Base-by-base conservation (phyloP, 1,284 basidiomycete genomes). In the Cystobasidiaceae sp. region DNA sequence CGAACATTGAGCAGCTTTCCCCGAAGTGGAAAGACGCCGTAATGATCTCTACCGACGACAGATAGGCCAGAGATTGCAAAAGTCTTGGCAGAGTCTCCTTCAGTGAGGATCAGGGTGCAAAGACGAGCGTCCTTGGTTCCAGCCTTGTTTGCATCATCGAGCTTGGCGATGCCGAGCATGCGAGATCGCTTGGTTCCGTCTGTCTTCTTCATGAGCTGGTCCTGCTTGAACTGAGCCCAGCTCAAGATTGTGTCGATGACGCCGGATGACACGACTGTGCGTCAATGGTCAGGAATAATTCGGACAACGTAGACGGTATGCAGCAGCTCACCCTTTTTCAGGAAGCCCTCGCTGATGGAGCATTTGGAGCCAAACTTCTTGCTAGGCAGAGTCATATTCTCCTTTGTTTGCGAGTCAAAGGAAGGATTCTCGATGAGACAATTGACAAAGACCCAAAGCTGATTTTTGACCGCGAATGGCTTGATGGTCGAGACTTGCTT, bases 361-460 rank as follows among this genome's bases (percentile, higher is more conserved):
- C 88, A 93, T 67, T 88, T 89, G 52, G 90, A 91, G 1, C 83
- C 84, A 75, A 98, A 99, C 75, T 96, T 94, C 51, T 86, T 88
- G 41, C 86, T 81, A 25, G 88, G 87, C 50, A 98, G 80, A 1
- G 93, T 98, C 71, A 98, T 79, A 7, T 87, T 90, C 78, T 99
- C 96, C 80, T 99, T 99, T 50, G 96, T 98, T 79, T 99, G 96
- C 80, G 92, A 93, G 82, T 99, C 94, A 78, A 99, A 99, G 0
- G 93, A 91, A 8, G 96, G 94, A 76, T 99, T 99, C 79, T 97
- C 93, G 69, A 98, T 89, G 69, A 97, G 82, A 23, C 90, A 86
- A 74, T 98, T 98, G 76, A 99, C 88, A 75, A 98, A 99, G 67
- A 99, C 84, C 92, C 92, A 96, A 84, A 98, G 92, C 75, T 99